Conservation (phyloP, 306 rosid genomes). For the Castanea mollissima region DNA sequence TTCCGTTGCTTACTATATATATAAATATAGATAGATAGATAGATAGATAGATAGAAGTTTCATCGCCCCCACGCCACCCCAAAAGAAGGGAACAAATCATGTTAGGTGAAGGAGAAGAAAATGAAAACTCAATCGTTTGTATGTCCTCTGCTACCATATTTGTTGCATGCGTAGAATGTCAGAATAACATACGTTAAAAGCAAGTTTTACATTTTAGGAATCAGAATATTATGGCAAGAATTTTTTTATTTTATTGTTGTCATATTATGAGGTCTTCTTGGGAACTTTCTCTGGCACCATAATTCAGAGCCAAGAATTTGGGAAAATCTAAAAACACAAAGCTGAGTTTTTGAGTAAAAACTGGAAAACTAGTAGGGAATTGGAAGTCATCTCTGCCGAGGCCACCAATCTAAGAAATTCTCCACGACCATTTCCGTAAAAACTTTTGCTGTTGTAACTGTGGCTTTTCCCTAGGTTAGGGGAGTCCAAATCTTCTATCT, state of each 20-base stretch:
- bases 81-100: background rate
- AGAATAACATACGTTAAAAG: slow-evolving; percentile 14
- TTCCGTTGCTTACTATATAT: background rate
- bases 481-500: too few relatives aligned
- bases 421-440: slow-evolving; percentile 82
- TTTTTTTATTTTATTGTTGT: background rate
- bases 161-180: background rate
- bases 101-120: slow-evolving; percentile 8
- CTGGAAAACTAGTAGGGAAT: slow-evolving; percentile 13
- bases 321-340: slow-evolving; percentile 5
- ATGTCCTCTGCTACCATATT: background rate
- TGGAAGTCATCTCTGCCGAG: slow-evolving; percentile 80
- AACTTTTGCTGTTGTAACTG: slow-evolving; percentile 71
- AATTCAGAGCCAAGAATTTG: slow-evolving; percentile 9
- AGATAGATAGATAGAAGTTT: background rate
- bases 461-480: slow-evolving; percentile 89
- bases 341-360: background rate
- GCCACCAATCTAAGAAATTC: slow-evolving; percentile 94
- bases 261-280: background rate
- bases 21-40: background rate
- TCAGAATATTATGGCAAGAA: background rate
- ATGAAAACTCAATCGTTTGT: slow-evolving; percentile 11
- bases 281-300: slow-evolving; percentile 1
- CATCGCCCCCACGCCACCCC: too few relatives aligned
- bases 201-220: background rate